These are phyloP conservation scores for Jatropha podagrica DNA, from an alignment of 441 rosid genomes.

Conservation along the genomic window DNA sequence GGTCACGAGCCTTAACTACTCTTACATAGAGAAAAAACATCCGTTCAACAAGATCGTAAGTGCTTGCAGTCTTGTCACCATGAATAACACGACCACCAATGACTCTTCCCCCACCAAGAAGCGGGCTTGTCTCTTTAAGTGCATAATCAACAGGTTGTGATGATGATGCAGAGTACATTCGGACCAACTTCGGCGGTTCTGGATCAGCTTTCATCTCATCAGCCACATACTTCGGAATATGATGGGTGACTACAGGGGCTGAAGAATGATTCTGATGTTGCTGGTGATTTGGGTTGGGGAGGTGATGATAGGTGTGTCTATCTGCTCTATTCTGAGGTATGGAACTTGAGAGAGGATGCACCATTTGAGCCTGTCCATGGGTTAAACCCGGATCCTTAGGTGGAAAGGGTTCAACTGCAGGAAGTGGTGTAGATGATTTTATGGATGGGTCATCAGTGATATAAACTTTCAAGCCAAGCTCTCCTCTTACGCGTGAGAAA, in stretches of 20 bases:
- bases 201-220: constrained; percentile 68
- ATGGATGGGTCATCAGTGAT: constrained; percentile 66
- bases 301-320: constrained; percentile 71
- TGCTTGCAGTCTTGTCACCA: constrained; percentile 79
- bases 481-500: constrained; percentile 91
- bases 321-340: constrained; percentile 35
- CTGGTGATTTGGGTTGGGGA: constrained; percentile 53
- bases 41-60: constrained; percentile 91
- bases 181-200: constrained; percentile 67
- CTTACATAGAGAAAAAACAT: constrained; percentile 90
- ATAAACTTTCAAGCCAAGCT: constrained; percentile 85
- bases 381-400: constrained; percentile 30
- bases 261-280: constrained; percentile 41
- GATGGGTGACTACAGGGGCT: constrained; percentile 47
- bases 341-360: constrained; percentile 28
- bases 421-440: constrained; percentile 53
- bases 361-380: constrained; percentile 23
- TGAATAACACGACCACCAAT: constrained; percentile 85
- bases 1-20: constrained; percentile 95
- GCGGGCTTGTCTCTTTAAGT: constrained; percentile 92
- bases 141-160: constrained; percentile 84
- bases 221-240: constrained; percentile 54
- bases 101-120: constrained; percentile 94
- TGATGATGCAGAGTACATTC: constrained; percentile 60
- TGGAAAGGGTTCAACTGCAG: constrained; percentile 34